These are phyloP conservation scores for Anethum foeniculum DNA, from an alignment of 140 eudicot genomes.

Conservation along the genomic window DNA sequence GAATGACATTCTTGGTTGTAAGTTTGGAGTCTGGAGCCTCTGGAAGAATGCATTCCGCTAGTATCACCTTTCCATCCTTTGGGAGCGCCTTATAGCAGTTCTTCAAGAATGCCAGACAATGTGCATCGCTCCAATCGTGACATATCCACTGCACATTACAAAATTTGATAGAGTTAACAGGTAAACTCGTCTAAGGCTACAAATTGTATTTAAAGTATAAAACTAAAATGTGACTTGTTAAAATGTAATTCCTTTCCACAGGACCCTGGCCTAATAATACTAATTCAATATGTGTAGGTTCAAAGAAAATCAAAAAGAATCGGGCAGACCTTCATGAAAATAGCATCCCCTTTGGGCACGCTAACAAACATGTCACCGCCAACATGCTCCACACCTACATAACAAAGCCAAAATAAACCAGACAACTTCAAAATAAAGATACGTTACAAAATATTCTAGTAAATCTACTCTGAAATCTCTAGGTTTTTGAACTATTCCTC, in stretches of 20 bases:
- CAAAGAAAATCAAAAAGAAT: not conserved
- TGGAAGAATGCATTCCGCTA: conserved; percentile 77
- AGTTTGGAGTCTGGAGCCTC: conserved; percentile 55
- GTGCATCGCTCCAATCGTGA: conserved; percentile 95
- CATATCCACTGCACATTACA: conserved; percentile 70
- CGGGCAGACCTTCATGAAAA: conserved; percentile 38
- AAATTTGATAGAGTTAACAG: not conserved
- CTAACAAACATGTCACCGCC: conserved; percentile 55
- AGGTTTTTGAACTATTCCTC: not conserved
- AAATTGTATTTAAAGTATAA: not conserved
- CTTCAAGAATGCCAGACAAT: conserved; percentile 60
- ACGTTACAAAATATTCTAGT: not conserved
- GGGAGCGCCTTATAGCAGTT: conserved; percentile 79
- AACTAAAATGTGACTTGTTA: not conserved
- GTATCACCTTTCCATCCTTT: conserved; percentile 66
- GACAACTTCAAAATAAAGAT: not conserved
- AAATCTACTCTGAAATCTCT: not conserved
- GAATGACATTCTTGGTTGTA: conserved; percentile 64
- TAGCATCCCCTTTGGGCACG: conserved; percentile 55
- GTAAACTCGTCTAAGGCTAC: not conserved
- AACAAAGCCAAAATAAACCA: not conserved
- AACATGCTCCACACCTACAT: conserved; percentile 43
- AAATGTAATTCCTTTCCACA: not conserved
- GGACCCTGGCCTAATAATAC: not conserved
- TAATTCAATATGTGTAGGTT: not conserved